phyloP scores from a whole-genome alignment of 352 stramenopile genomes.

The Pythium sp. region DNA sequence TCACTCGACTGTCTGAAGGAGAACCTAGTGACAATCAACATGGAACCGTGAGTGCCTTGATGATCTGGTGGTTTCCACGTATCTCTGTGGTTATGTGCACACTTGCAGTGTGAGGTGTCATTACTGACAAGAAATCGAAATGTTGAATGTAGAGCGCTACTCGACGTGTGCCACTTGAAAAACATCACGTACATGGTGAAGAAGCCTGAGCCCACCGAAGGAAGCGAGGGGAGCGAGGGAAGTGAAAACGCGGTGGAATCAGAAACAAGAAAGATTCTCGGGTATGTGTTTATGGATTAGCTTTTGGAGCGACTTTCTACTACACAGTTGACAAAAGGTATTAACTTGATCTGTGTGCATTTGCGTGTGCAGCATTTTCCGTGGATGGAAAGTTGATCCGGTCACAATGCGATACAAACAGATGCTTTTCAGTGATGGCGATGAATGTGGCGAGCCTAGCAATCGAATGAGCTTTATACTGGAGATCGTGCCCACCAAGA shows the following conservation, averaged over 20 bases:
- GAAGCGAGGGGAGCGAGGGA: neutral
- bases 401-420: constrained; percentile 79
- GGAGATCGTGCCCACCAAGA: constrained; percentile 49
- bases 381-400: constrained; percentile 75
- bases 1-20: constrained; percentile 43
- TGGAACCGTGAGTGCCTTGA: constrained; percentile 32
- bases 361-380: constrained; percentile 52
- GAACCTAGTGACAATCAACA: constrained; percentile 35
- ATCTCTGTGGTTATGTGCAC: neutral
- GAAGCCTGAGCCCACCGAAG: constrained; percentile 18
- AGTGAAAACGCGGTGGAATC: neutral
- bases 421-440: constrained; percentile 74
- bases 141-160: constrained; percentile 31
- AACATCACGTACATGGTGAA: constrained; percentile 54
- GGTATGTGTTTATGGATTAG: constrained; percentile 23
- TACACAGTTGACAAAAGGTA: neutral
- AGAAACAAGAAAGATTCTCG: constrained; percentile 45
- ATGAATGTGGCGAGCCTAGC: constrained; percentile 47
- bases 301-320: neutral
- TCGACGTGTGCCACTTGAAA: constrained; percentile 59
- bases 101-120: neutral
- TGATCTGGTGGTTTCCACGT: neutral
- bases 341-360: constrained; percentile 3
- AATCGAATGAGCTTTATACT: constrained; percentile 44
- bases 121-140: neutral